Evolutionary conservation across 2,329 filamentous ascomycete genomes (phyloP).

Genomic region (Aspergillus nomiae): DNA sequence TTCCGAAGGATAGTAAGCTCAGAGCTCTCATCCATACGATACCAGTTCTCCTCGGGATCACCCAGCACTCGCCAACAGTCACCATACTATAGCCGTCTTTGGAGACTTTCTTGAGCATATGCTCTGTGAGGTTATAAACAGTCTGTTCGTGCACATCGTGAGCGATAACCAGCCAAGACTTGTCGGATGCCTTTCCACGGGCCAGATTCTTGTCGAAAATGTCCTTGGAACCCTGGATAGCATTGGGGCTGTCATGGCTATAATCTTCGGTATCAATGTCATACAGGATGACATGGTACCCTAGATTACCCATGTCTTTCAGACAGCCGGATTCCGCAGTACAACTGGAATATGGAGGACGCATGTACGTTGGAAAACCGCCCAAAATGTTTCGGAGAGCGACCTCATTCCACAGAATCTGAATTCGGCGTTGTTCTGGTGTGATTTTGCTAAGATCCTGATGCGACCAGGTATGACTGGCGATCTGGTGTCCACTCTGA

Average conservation of each 20-base stretch:
- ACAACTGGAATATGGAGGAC: conserved; percentile 53
- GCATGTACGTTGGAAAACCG: conserved; percentile 55
- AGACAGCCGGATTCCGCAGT: conserved; percentile 39
- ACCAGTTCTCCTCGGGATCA: conserved; percentile 43
- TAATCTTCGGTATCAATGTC: conserved; percentile 53
- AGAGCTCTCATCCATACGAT: conserved; percentile 37
- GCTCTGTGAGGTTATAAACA: conserved; percentile 44
- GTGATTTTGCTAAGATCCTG: conserved; percentile 47
- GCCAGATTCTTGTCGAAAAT: conserved; percentile 39
- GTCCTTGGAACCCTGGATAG: conserved; percentile 44
- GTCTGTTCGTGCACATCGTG: conserved; percentile 48
- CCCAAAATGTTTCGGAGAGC: conserved; percentile 52
- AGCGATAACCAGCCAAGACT: conserved; percentile 44
- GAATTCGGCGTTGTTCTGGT: conserved; percentile 36
- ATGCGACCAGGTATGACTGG: conserved; percentile 57
- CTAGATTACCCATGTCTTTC: conserved; percentile 46
- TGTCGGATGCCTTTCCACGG: conserved; percentile 26
- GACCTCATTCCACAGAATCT: conserved; percentile 52
- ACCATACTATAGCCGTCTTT: conserved; percentile 39
- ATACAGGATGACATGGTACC: conserved; percentile 53
- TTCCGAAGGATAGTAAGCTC: conserved; percentile 22
- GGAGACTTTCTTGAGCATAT: conserved; percentile 39
- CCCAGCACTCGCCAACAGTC: conserved; percentile 48
- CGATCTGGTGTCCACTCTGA: conserved; percentile 52
- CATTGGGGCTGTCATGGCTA: conserved; percentile 38